A percentile compares a stretch with the other conserved stretches of the same genome.
Evolutionary conservation across 208 protist species (phyloP).

Genomic region (Angomonas deanei): DNA sequence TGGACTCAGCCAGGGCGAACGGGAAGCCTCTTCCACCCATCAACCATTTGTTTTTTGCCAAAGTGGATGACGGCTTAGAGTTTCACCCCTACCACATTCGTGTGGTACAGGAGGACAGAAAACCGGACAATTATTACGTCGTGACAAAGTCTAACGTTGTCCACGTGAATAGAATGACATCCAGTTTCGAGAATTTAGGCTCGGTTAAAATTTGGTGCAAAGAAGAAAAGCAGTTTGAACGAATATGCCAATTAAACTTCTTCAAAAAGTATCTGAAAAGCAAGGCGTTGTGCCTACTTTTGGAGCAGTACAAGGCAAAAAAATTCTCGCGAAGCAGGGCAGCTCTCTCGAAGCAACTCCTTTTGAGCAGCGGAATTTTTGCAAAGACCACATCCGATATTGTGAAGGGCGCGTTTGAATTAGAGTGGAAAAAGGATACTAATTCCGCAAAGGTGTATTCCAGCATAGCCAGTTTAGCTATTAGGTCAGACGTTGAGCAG

Average conservation of each 20-base stretch:
- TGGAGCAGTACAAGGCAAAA: constrained; percentile 18
- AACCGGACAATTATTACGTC: constrained; percentile 76
- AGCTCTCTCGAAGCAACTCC: constrained; percentile 34
- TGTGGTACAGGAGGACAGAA: constrained; percentile 51
- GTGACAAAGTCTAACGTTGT: constrained; percentile 63
- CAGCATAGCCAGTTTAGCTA: constrained; percentile 1
- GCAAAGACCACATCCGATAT: constrained; percentile 11
- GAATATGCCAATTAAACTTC: constrained; percentile 45
- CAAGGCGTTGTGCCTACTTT: constrained; percentile 40
- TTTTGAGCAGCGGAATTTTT: constrained; percentile 39
- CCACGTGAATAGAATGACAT: constrained; percentile 49
- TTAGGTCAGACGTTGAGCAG: background rate
- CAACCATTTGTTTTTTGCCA: constrained; percentile 83
- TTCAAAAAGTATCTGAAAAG: constrained; percentile 49
- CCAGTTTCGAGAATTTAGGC: constrained; percentile 35
- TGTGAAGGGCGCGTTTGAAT: constrained; percentile 20
- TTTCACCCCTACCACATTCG: constrained; percentile 85
- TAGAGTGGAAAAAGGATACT: constrained; percentile 11
- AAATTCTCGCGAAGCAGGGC: constrained; percentile 24
- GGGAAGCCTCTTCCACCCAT: constrained; percentile 44
- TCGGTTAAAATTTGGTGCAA: constrained; percentile 47
- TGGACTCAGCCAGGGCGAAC: constrained; percentile 26
- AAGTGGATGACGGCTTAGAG: constrained; percentile 40
- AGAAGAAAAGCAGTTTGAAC: constrained; percentile 43
- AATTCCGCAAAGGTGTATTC: background rate